Evolutionary conservation across 495 filamentous ascomycete species (phyloP), one percentile per base, ranked within the genome.

Genomic region (Xanthoparmelia taractica): DNA sequence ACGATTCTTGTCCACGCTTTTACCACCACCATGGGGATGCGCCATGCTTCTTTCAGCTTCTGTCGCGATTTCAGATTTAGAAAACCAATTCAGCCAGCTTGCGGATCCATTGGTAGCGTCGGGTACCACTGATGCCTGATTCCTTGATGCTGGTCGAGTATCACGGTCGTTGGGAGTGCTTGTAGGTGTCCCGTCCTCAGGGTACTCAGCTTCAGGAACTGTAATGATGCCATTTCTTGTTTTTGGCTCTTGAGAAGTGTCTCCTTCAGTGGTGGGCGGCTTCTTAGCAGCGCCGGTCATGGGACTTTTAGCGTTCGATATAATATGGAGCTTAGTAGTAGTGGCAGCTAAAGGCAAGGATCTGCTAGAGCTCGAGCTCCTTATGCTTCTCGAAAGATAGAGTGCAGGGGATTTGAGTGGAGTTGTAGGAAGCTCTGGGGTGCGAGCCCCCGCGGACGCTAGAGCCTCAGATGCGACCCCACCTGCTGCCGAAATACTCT

Each of bases 401-500:
- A 79, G 67, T 15, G 77, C 40, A 27, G 59, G 60, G 18, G 61
- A 56, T 47, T 55, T 60, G 27, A 66, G 52, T 23, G 67, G 66
- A 18, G 52, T 62, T 48, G 57, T 65, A 7, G 60, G 52, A 40
- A 65, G 56, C 58, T 50, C 62, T 12, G 54, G 66, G 20, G 56
- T 65, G 15, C 56, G 45, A 18, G 61, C 61, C 41, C 48, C 52
- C 62, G 64, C 63, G n/a, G 37, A 68, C 68, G 61, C 67, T 61
- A 65, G 59, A 40, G 57, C 52, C 69, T 78, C 73, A 63, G 78
- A 75, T 65, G 73, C 73, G 69, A 73, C 73, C 72, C 78, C 73
- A 66, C 77, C 72, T 61, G 81, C 75, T 66, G 82, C 87, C 60
- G 86, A 80, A 40, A 91, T 89, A 59, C 85, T 89, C 76, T 92